Evolutionary conservation across 495 filamentous ascomycete species (phyloP), one percentile per base, ranked within the genome.

Genomic region (Glonium stellatum): DNA sequence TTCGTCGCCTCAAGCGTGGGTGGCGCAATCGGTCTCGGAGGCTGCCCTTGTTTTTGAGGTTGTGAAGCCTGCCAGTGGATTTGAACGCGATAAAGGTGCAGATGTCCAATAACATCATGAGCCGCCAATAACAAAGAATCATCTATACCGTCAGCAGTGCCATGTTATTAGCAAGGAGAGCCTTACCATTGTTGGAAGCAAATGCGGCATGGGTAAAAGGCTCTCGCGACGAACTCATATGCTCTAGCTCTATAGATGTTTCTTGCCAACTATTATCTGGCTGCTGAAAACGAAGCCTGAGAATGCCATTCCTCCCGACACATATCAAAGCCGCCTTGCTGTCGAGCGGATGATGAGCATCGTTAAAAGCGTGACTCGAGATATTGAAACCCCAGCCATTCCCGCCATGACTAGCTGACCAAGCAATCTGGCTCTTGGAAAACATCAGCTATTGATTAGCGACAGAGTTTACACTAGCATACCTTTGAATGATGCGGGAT

Each of bases 151-250:
- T 25, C n/a, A 51, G 48, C 48, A 25, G 48, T 25, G 13, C 48
- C 6, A 23, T 9, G n/a, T 44, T 15, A 5, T 18, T 51, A 8
- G 19, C 10, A 13, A 35, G 18, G 18, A 6, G 60, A 15, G 22
- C 55, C 71, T 61, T 75, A 87, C 84, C 79, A 72, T 79, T 86
- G 46, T 92, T 88, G 11, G 85, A 81, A 59, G 85, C 85, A 57
- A 93, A 76, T 13, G 90, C 80, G 2, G 90, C 89, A 73, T 96
- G 90, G 4, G 89, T 90, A 36, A 95, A 77, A 15, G 88, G 65
- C 51, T 89, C 83, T 52, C 87, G 82, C 11, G 84, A 85, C 11
- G 82, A 81, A 11, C 79, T 78, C 31, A 87, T 78, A 62, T 80
- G 86, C 63, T 92, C 88, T 36, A 93, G 66, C 58, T 90, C 84